Conservation (phyloP, 495 filamentous ascomycete genomes). For the Thermothielavioides terrestris region DNA sequence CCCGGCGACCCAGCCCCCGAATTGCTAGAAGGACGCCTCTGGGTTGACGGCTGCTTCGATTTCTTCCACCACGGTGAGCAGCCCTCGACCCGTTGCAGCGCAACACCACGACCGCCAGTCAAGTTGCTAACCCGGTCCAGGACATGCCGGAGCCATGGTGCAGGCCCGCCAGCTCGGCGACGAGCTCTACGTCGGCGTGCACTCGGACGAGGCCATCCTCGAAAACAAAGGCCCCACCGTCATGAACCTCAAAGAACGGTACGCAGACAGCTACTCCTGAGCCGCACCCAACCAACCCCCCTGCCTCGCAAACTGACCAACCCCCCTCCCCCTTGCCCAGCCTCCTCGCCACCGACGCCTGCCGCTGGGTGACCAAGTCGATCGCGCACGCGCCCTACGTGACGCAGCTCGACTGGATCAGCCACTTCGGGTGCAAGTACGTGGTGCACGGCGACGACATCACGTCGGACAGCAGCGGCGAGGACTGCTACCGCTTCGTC, state of each 20-base stretch:
- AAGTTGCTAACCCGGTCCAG: constrained; percentile 31
- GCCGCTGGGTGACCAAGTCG: constrained; percentile 81
- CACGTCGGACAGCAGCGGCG: constrained; percentile 79
- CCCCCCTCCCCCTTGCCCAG: constrained; percentile 16
- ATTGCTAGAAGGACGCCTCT: constrained; percentile 66
- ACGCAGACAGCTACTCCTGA: constrained; percentile 14
- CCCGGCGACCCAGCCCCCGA: constrained; percentile 35
- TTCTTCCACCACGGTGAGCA: constrained; percentile 85
- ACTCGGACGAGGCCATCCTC: constrained; percentile 89
- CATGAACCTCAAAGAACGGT: constrained; percentile 88
- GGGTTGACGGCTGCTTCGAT: constrained; percentile 98
- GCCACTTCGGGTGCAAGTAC: constrained; percentile 84
- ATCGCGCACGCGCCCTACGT: constrained; percentile 90
- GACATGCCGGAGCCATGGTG: constrained; percentile 93
- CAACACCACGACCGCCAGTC: not conserved
- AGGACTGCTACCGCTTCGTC: constrained; percentile 96
- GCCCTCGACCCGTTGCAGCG: too few relatives aligned
- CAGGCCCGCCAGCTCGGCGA: constrained; percentile 66
- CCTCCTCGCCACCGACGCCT: constrained; percentile 81
- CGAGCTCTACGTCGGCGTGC: constrained; percentile 82
- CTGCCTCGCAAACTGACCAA: constrained; percentile 11
- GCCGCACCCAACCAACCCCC: constrained; percentile 2
- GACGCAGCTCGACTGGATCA: constrained; percentile 85
- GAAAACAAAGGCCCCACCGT: constrained; percentile 97
- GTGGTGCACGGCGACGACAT: constrained; percentile 98